Evolutionary conservation across 257 asterid genomes (phyloP), one percentile per base, ranked within the genome.

Genomic region (Misopates orontium): DNA sequence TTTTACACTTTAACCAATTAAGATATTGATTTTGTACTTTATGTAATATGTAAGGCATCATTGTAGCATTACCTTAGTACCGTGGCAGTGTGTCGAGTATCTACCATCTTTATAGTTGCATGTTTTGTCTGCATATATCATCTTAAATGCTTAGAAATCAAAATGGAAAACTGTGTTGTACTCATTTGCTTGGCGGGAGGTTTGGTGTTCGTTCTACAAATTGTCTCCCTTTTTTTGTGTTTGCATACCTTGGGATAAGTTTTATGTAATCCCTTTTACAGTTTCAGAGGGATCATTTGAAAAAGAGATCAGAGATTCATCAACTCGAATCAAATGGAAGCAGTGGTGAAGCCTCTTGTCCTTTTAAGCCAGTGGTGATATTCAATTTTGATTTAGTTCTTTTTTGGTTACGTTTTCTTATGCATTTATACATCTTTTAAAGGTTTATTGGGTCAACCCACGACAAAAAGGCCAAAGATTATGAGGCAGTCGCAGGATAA

Each of bases 361-460:
- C 20, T 19, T 28, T 54, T 58, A 22, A 65, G 57, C 64, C 71
- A 62, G 68, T 45, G 28, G 53, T 56, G 32, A 50, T 32, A 23
- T 59, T 73, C 58, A 56, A 64, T 71, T 32, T 65, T 64, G 28
- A 47, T 60, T 59, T 56, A 67, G 28, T 63, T 24, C 41, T n/a
- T 66, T 68, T n/a, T n/a, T n/a, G n/a, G n/a, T n/a, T 69, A 63
- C 40, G 15, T 21, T 25, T 39, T 59, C 69, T 76, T 47, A 71
- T 63, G 68, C 21, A 62, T 60, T 52, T 64, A n/a, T n/a, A n/a
- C 36, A 12, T 72, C 50, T 68, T 70, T 66, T 74, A 80, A 80
- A 91, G 97, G 98, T 80, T 73, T 87, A 71, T 77, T 85, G 69
- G 91, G 90, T 73, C 96, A 86, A 70, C 87, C 84, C 72, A 64